phyloP scores from a whole-genome alignment of 768 basidiomycete species.

The Hebeloma cylindrosporum region DNA sequence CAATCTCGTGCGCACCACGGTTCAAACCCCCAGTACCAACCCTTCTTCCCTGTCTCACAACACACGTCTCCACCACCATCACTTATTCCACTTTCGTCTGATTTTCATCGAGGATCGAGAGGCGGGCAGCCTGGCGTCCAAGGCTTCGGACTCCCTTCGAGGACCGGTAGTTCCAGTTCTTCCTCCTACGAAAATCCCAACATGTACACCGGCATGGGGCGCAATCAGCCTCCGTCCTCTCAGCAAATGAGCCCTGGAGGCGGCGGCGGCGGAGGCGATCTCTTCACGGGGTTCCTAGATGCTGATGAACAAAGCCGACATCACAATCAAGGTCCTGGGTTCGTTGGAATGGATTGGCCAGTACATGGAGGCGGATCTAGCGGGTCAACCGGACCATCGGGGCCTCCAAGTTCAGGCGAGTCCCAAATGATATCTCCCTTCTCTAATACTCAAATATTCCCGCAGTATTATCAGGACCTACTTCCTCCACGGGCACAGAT shows the following conservation, averaged over 20 bases:
- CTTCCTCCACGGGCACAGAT: conserved; percentile 16
- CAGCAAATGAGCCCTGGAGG: conserved; percentile 13
- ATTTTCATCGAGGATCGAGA: conserved; percentile 21
- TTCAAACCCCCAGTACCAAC: conserved; percentile 22
- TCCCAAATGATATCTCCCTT: neutral
- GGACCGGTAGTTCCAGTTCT: conserved; percentile 12
- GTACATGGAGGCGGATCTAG: conserved; percentile 25
- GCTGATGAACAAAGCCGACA: conserved; percentile 28
- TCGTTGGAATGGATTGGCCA: conserved; percentile 36
- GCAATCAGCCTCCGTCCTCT: conserved; percentile 9
- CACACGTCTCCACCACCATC: conserved; percentile 27
- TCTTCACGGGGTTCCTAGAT: conserved; percentile 29
- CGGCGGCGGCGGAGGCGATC: conserved; percentile 17
- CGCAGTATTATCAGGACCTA: conserved; percentile 10
- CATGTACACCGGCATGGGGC: conserved; percentile 17
- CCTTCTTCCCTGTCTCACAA: conserved; percentile 26
- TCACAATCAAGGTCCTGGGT: conserved; percentile 12
- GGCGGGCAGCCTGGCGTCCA: conserved; percentile 12
- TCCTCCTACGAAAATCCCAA: conserved; percentile 12
- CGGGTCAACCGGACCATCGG: conserved; percentile 12
- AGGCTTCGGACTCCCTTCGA: conserved; percentile 12
- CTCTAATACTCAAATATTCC: conserved; percentile 1
- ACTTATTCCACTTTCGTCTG: conserved; percentile 33
- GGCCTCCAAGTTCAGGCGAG: conserved; percentile 22
- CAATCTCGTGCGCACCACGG: conserved; percentile 20